Base-by-base conservation (phyloP, 345 rosid species). In the Lenwebbia sp. region DNA sequence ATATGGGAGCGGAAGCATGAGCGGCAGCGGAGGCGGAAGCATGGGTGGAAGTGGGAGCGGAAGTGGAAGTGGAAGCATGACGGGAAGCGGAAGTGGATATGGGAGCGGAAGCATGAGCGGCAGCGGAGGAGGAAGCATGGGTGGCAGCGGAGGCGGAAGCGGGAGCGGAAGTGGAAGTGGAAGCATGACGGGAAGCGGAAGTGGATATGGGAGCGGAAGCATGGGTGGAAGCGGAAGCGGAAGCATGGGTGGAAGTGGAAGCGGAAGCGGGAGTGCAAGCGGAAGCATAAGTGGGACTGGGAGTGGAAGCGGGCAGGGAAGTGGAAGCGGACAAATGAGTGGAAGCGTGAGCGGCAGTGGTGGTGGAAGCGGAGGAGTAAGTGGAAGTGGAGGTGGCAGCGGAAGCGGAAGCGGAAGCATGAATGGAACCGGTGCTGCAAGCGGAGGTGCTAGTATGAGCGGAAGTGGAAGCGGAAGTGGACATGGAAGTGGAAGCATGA, bases 131-230 rank as follows among this genome's bases (percentile, higher is more conserved):
- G 37, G 51, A 21, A n/a, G 82, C n/a, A n/a, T n/a, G n/a, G 54
- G 4, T n/a, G n/a, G 13, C 2, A 1, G 30, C 22, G 10, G 4
- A 21, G 22, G 26, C 11, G 26, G 25, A 22, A 22, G 58, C 22
- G 37, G 37, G 6, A 0, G 70, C 0, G 4, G 4, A 0, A 11
- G 33, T 0, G 33, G 2, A 0, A 49, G 33, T 19, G 47, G 55
- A 3, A 12, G 40, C 10, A 23, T 0, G 0, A n/a, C n/a, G n/a
- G n/a, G n/a, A n/a, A 25, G 57, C 13, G 62, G 56, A 6, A 0
- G 50, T 0, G 30, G 12, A 3, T n/a, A n/a, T n/a, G n/a, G n/a
- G n/a, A 58, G 51, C 0, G 78, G 33, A 19, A 28, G 76, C 12
- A 47, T 28, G 23, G 47, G 86, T 21, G 25, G 23, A 4, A 54